phyloP scores from a whole-genome alignment of 495 filamentous ascomycete genomes.

The Penicillium turbatum region DNA sequence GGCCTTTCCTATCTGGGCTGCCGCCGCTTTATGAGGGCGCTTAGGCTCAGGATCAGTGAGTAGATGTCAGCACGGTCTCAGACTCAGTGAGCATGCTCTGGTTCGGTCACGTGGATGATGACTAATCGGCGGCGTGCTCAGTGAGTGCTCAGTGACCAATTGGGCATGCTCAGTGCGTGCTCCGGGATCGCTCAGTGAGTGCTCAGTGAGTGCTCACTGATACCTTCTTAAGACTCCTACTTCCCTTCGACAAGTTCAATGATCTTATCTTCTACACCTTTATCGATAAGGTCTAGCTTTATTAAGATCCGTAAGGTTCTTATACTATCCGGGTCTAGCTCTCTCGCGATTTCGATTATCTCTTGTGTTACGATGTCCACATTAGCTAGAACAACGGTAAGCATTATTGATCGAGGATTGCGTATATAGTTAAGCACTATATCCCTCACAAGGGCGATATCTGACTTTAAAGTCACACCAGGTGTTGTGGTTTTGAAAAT shows the following conservation, averaged over 20 bases:
- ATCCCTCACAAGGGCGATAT: conserved; percentile 46
- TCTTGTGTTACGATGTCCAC: conserved; percentile 61
- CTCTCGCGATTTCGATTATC: conserved; percentile 50
- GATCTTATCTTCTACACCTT: conserved; percentile 37
- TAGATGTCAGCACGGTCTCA: too few species aligned
- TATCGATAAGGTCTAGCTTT: conserved; percentile 57
- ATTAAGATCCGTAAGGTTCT: conserved; percentile 58
- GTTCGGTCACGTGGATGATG: too few species aligned
- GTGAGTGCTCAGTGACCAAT: too few species aligned
- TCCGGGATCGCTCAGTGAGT: too few species aligned
- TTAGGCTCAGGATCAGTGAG: too few species aligned
- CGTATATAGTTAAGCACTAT: conserved; percentile 55
- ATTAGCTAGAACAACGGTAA: conserved; percentile 59
- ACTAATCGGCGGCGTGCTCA: too few species aligned
- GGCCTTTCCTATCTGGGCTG: too few species aligned
- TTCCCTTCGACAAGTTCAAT: conserved; percentile 46
- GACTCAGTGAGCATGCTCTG: too few species aligned
- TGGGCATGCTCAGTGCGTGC: too few species aligned
- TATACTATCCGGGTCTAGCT: conserved; percentile 44
- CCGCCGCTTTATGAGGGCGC: too few species aligned
- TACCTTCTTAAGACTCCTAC: too few species aligned
- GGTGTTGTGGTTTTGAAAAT: conserved; percentile 54
- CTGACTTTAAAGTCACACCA: conserved; percentile 45
- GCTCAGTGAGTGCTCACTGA: too few species aligned
- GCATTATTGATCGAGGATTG: conserved; percentile 51